These are phyloP conservation scores for Daldinia vernicosa DNA, from an alignment of 495 filamentous ascomycete genomes.

Conservation along the genomic window DNA sequence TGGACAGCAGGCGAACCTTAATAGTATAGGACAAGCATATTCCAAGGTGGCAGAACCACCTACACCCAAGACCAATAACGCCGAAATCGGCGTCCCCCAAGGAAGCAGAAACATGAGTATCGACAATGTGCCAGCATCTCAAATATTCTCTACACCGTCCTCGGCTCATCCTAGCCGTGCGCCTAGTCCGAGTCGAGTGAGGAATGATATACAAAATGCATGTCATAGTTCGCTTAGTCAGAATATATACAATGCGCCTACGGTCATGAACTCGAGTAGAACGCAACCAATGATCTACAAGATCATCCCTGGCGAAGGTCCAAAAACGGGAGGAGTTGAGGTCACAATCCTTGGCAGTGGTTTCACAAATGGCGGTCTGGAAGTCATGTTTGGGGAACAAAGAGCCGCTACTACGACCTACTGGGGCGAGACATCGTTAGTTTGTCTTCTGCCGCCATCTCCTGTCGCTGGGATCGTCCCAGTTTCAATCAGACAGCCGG, in stretches of 20 bases:
- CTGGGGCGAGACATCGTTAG: conserved; percentile 83
- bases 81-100: conserved; percentile 60
- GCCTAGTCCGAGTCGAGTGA: conserved; percentile 57
- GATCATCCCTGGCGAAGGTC: conserved; percentile 82
- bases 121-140: conserved; percentile 64
- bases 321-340: conserved; percentile 82
- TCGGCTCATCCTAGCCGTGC: conserved; percentile 68
- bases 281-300: conserved; percentile 72
- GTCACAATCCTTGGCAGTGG: conserved; percentile 82
- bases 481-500: conserved; percentile 72
- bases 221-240: conserved; percentile 55
- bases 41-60: conserved; percentile 61
- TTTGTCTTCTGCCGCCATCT: conserved; percentile 83
- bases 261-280: conserved; percentile 44
- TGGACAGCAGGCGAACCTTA: conserved; percentile 37
- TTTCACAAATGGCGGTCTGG: conserved; percentile 76
- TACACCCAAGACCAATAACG: conserved; percentile 68
- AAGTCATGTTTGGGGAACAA: conserved; percentile 85
- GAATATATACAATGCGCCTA: conserved; percentile 50
- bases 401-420: conserved; percentile 81
- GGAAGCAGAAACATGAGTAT: conserved; percentile 61
- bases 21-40: conserved; percentile 55
- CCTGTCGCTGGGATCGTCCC: conserved; percentile 72
- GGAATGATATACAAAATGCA: conserved; percentile 56
- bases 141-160: conserved; percentile 71